Evolutionary conservation across 441 rosid genomes (phyloP).

Genomic region (Sinapis alba): DNA sequence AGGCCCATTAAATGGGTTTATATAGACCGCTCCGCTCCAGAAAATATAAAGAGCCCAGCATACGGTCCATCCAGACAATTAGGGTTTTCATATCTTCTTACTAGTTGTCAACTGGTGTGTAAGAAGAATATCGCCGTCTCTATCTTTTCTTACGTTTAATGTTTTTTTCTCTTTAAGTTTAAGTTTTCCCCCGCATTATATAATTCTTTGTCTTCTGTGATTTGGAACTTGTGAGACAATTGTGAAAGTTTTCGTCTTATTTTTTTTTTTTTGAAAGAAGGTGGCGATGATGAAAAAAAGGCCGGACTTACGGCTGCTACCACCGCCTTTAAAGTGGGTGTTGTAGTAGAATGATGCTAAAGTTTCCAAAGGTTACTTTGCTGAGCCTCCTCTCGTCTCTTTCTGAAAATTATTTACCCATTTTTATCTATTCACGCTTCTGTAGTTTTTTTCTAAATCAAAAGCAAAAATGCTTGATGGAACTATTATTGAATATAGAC

Average conservation of each 20-base stretch:
- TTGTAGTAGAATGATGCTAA: slow-evolving; percentile 42
- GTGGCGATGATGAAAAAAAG: slow-evolving; percentile 45
- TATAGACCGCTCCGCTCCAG: background rate
- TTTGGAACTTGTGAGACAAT: background rate
- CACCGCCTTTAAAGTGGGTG: background rate
- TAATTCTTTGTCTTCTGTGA: background rate
- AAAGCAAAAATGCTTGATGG: background rate
- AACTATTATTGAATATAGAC: no score
- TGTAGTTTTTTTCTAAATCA: background rate
- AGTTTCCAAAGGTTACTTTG: slow-evolving; percentile 34
- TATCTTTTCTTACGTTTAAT: background rate
- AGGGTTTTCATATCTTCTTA: slow-evolving; percentile 5
- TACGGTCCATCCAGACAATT: background rate
- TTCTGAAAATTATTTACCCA: background rate
- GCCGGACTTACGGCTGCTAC: slow-evolving; percentile 46
- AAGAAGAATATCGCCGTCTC: slow-evolving; percentile 9
- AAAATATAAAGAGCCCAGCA: background rate
- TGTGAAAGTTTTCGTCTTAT: background rate
- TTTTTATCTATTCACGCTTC: background rate
- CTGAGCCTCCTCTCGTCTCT: slow-evolving; percentile 34
- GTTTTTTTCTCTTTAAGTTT: background rate
- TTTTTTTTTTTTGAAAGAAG: background rate
- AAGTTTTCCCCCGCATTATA: background rate
- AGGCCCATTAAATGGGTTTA: slow-evolving; percentile 1
- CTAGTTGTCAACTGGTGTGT: background rate